Evolutionary conservation across 2,329 filamentous ascomycete genomes (phyloP), one percentile per base, ranked within the genome.

Genomic region (Epichloe amarillans): DNA sequence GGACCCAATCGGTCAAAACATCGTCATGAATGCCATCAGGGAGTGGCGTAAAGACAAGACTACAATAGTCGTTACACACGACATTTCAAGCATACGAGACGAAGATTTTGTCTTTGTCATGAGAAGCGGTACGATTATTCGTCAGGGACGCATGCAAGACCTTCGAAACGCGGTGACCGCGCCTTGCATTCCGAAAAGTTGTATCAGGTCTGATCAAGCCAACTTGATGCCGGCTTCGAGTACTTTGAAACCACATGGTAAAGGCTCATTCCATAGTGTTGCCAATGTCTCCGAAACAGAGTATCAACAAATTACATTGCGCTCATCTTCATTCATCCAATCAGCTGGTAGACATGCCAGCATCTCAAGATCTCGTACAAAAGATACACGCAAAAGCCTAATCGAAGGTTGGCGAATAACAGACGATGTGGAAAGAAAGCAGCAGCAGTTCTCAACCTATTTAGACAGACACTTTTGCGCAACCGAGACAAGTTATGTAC

Each of bases 51-150:
- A 69, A 37, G 83, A 78, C 0, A 93, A 87, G 63, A 96, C 90
- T 0, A 97, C 91, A 0, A 86, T 97, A 48, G 80, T 97, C 56
- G 91, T 97, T 58, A 96, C 93, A 0, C 91, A 97, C 60, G 88
- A 97, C 56, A 77, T 93, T 35, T 76, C 80, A 0, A 85, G 91
- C 56, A 91, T 97, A 10, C 64, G 69, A 4, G 69, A 79, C 0
- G 64, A 81, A 0, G 89, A 97, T 55, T 90, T 84, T 54, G 76
- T 94, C 0, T 95, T 90, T 57, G 76, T 95, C 11, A 70, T 97
- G 62, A 83, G 91, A 35, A 68, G 80, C 11, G 84, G 86, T 0
- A 63, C 62, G 0, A 70, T 95, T 0, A 75, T 84, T 0, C 80
- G 89, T 58, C 72, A 85, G 57, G 91, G 89, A 0, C 45, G 23